Evolutionary conservation across 306 rosid species (phyloP).

Genomic region (Trifolium fragiferum): DNA sequence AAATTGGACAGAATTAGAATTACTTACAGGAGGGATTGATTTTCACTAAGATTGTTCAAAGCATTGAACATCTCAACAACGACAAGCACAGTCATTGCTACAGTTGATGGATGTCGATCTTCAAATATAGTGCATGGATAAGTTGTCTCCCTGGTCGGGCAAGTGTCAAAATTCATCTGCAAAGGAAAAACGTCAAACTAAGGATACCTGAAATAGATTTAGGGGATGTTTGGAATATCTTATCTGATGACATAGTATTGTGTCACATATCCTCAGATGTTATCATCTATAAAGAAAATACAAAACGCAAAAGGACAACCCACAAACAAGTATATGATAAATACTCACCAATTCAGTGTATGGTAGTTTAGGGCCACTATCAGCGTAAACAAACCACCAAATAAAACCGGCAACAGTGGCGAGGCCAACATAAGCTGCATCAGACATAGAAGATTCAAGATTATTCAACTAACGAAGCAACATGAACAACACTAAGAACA

Average conservation of each 20-base stretch:
- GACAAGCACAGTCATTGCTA: constrained; percentile 97
- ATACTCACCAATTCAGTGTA: constrained; percentile 85
- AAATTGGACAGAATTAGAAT: constrained; percentile 40
- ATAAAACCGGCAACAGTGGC: constrained; percentile 95
- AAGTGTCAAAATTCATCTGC: constrained; percentile 90
- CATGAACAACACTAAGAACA: constrained; percentile 27
- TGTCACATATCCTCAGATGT: constrained; percentile 23
- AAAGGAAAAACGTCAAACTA: constrained; percentile 35
- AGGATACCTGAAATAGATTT: constrained; percentile 36
- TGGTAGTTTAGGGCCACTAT: constrained; percentile 84
- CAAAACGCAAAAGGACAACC: constrained; percentile 32
- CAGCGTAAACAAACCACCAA: constrained; percentile 97
- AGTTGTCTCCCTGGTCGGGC: constrained; percentile 82
- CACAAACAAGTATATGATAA: constrained; percentile 32
- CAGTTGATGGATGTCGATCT: constrained; percentile 95
- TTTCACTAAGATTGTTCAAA: constrained; percentile 97
- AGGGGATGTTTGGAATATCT: constrained; percentile 3
- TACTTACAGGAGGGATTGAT: constrained; percentile 96
- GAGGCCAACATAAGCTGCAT: constrained; percentile 97
- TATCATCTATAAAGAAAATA: constrained; percentile 28
- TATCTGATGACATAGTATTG: neutral
- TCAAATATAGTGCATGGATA: constrained; percentile 94
- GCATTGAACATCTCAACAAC: constrained; percentile 99
- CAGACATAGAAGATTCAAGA: constrained; percentile 41
- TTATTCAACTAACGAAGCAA: constrained; percentile 38